A percentile compares a stretch with the other conserved stretches of the same genome.
phyloP scores from a whole-genome alignment of 495 filamentous ascomycete species.

The Cenococcum geophilum region DNA sequence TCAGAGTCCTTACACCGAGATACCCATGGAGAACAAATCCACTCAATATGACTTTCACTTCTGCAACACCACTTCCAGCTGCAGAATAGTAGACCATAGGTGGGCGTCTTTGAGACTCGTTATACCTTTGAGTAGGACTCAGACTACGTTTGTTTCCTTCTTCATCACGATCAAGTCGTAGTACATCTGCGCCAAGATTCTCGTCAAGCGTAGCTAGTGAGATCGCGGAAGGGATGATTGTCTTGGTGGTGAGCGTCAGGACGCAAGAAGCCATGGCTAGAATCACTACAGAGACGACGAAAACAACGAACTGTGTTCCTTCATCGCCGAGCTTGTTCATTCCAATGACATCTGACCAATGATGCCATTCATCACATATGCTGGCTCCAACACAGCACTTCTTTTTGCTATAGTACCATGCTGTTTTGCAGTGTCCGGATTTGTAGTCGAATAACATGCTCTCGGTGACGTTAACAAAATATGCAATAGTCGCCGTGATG shows the following conservation, averaged over 20 bases:
- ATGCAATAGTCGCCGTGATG: slow-evolving; percentile 78
- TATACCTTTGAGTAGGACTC: slow-evolving; percentile 33
- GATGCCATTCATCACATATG: slow-evolving; percentile 63
- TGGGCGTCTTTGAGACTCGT: slow-evolving; percentile 40
- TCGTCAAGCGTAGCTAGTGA: slow-evolving; percentile 85
- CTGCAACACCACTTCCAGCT: slow-evolving; percentile 92
- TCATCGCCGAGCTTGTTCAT: slow-evolving; percentile 48
- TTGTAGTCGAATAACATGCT: slow-evolving; percentile 82
- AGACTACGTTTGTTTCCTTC: slow-evolving; percentile 38
- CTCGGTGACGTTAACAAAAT: slow-evolving; percentile 83
- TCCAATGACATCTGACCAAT: slow-evolving; percentile 66
- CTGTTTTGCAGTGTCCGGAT: slow-evolving; percentile 71
- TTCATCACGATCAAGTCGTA: slow-evolving; percentile 35
- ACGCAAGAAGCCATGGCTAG: slow-evolving; percentile 70
- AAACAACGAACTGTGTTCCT: slow-evolving; percentile 70
- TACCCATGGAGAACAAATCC: slow-evolving; percentile 97
- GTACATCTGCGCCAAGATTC: slow-evolving; percentile 48
- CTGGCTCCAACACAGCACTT: slow-evolving; percentile 62
- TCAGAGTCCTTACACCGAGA: slow-evolving; percentile 78
- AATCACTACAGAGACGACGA: slow-evolving; percentile 61
- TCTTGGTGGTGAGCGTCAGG: slow-evolving; percentile 81
- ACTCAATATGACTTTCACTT: slow-evolving; percentile 95
- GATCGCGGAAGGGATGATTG: slow-evolving; percentile 81
- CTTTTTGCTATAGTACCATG: slow-evolving; percentile 67
- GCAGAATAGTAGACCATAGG: slow-evolving; percentile 94